Evolutionary conservation across 495 filamentous ascomycete species (phyloP).

Genomic region (Xylaria scruposa): DNA sequence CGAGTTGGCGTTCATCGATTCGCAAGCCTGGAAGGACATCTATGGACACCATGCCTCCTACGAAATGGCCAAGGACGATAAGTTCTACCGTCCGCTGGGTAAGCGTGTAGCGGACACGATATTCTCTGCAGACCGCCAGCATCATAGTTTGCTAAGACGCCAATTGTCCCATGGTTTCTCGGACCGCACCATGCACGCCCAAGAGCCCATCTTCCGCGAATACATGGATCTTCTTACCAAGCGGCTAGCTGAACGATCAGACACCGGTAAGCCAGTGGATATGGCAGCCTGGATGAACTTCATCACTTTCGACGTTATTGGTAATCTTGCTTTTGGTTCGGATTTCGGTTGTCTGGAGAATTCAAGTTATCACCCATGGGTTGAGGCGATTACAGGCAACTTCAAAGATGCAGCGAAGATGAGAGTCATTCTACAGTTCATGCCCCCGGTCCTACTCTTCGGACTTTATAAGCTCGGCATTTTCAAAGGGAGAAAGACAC

Average conservation of each 20-base stretch:
- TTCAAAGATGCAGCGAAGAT: slow-evolving; percentile 24
- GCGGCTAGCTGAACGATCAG: slow-evolving; percentile 36
- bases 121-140: slow-evolving; percentile 35
- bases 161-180: slow-evolving; percentile 57
- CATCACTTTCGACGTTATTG: slow-evolving; percentile 66
- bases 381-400: slow-evolving; percentile 24
- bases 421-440: neutral
- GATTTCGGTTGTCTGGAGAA: slow-evolving; percentile 55
- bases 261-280: slow-evolving; percentile 32
- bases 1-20: slow-evolving; percentile 60
- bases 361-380: slow-evolving; percentile 41
- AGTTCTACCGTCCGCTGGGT: slow-evolving; percentile 35
- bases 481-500: slow-evolving; percentile 3
- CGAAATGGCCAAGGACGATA: slow-evolving; percentile 48
- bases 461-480: neutral
- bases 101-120: slow-evolving; percentile 27
- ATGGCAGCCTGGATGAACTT: slow-evolving; percentile 61
- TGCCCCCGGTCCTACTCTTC: neutral
- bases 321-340: slow-evolving; percentile 61
- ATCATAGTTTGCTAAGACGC: slow-evolving; percentile 48
- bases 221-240: slow-evolving; percentile 53
- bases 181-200: slow-evolving; percentile 49
- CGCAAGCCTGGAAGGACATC: slow-evolving; percentile 63
- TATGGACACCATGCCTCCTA: slow-evolving; percentile 50
- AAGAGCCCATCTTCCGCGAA: slow-evolving; percentile 47